Base-by-base conservation (phyloP, 345 rosid genomes). In the Hirschfeldia incana region DNA sequence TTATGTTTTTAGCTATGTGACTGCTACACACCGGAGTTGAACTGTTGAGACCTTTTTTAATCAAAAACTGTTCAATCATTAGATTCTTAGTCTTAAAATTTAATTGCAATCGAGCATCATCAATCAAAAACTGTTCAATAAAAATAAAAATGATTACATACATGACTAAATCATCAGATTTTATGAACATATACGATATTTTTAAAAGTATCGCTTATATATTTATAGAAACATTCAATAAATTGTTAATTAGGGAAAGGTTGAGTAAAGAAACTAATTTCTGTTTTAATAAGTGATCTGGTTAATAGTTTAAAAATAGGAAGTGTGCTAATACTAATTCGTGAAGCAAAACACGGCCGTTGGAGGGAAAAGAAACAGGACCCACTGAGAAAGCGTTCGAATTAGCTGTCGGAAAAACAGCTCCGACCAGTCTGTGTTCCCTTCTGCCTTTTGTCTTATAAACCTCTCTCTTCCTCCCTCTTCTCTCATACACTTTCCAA, bases 341-440 rank as follows among this genome's bases (percentile, higher is more conserved):
- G 77, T 42, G 77, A 73, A 73, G 65, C 69, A 51, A 79, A 73
- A 67, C 70, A 68, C 69, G 78, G 75, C 82, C 74, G 78, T 73
- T 79, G 55, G 28, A 49, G 73, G 42, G 37, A 67, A 71, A 61
- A 57, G 29, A 68, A 72, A 49, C 34, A 65, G 76, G 83, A 36
- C 82, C 83, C 62, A 79, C 17, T 0, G 13, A 74, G 65, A 77
- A 78, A 78, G 42, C 62, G 74, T 78, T 68, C 2, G 17, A 80
- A 74, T 80, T 79, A 80, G 83, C 83, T 80, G 83, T 80, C 76
- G 49, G 34, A 12, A 8, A 61, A 71, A 72, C 83, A 80, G 79
- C 83, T 75, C 72, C 79, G 75, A 69, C 83, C 83, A 80, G 76
- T 37, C 83, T 80, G 83, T 77, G 58, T 64, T 69, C 66, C 30